These are phyloP conservation scores for Hygrophila difformis DNA, from an alignment of 257 asterid genomes.

Conservation along the genomic window DNA sequence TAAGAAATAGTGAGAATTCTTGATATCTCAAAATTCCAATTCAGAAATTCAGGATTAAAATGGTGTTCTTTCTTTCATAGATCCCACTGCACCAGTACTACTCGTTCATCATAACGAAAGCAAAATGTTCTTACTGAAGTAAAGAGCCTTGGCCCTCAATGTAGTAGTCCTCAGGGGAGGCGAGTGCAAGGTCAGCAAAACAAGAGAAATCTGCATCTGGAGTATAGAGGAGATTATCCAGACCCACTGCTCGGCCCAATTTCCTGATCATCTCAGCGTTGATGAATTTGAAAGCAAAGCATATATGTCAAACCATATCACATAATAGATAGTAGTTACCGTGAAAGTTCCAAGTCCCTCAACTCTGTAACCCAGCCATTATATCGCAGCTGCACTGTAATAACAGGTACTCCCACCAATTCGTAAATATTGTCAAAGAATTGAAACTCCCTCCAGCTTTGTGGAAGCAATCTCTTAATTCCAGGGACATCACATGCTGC, in stretches of 20 bases:
- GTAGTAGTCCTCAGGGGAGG: constrained; percentile 91
- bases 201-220: constrained; percentile 99
- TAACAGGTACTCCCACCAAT: constrained; percentile 96
- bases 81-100: too few species aligned
- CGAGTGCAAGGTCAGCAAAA: constrained; percentile 92
- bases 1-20: too few species aligned
- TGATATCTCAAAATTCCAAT: too few species aligned
- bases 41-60: too few species aligned
- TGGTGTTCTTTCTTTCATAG: too few species aligned
- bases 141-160: constrained; percentile 89
- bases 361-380: constrained; percentile 99
- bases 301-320: background rate
- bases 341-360: constrained; percentile 78
- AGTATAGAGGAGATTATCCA: constrained; percentile 90
- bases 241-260: constrained; percentile 64
- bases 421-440: constrained; percentile 86
- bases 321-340: constrained; percentile 28
- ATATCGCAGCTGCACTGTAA: constrained; percentile 91
- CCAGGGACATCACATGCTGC: constrained; percentile 99
- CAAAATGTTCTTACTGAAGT: constrained; percentile 63
- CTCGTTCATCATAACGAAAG: too few species aligned
- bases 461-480: constrained; percentile 78
- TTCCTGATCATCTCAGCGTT: constrained; percentile 50
- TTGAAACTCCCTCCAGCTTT: constrained; percentile 75
- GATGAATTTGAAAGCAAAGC: constrained; percentile 3